Conservation (phyloP, 2,329 filamentous ascomycete genomes). For the Cryphonectria japonica region DNA sequence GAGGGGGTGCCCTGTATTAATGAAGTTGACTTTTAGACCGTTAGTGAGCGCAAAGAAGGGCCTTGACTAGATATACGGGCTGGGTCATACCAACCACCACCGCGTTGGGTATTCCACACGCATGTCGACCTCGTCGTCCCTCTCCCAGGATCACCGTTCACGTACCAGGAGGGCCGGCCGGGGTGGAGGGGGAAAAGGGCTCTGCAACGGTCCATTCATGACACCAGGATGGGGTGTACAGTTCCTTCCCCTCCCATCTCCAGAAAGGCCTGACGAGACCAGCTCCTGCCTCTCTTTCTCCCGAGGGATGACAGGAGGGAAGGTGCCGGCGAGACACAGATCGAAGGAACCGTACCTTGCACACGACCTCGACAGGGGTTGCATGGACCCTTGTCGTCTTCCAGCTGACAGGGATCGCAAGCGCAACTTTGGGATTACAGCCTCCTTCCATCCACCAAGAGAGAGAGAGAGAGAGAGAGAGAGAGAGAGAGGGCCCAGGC, state of each 20-base stretch:
- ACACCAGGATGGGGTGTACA: no score
- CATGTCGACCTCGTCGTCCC: constrained; percentile 19
- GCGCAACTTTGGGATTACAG: constrained; percentile 32
- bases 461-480: constrained; percentile 15
- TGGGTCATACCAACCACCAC: constrained; percentile 10
- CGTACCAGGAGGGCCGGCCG: not conserved
- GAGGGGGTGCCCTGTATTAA: constrained; percentile 17
- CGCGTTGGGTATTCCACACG: constrained; percentile 17
- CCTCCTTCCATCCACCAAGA: constrained; percentile 30
- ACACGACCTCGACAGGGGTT: constrained; percentile 28
- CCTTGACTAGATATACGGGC: constrained; percentile 11
- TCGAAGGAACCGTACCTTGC: constrained; percentile 33
- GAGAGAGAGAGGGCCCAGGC: constrained; percentile 18
- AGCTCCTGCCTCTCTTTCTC: not conserved
- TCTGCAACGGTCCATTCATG: not conserved
- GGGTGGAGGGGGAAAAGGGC: not conserved
- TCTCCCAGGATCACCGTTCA: not conserved
- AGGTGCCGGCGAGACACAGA: constrained; percentile 13
- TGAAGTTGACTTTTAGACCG: constrained; percentile 14
- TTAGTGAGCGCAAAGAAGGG: not conserved
- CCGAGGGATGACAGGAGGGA: constrained; percentile 8
- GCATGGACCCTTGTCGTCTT: constrained; percentile 31
- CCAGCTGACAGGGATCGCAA: constrained; percentile 35
- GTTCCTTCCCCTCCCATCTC: not conserved
- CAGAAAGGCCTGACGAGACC: constrained; percentile 6